Evolutionary conservation across 202 grass and related monocot genomes (phyloP).

Genomic region (Eragrostis tef): DNA sequence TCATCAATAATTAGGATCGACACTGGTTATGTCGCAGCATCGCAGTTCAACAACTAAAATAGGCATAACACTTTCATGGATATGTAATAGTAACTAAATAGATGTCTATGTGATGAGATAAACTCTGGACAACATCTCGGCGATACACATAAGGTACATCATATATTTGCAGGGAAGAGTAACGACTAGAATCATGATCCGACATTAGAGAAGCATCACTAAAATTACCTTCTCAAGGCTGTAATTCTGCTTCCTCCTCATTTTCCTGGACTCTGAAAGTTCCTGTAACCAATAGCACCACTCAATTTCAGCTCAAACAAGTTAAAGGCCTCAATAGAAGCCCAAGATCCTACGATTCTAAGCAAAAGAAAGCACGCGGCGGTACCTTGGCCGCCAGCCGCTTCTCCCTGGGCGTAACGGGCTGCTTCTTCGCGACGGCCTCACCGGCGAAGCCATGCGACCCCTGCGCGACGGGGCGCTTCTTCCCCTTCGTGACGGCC

Average conservation of each 20-base stretch:
- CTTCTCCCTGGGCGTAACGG: conserved; percentile 59
- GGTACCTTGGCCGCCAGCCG: conserved; percentile 74
- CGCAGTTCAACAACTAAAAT: background rate
- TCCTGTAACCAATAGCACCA: conserved; percentile 49
- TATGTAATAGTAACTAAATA: background rate
- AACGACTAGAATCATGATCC: background rate
- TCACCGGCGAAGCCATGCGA: background rate
- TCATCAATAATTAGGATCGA: background rate
- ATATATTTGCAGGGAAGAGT: background rate
- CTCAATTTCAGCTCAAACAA: conserved; percentile 2
- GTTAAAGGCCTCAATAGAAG: too few relatives aligned
- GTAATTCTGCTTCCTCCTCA: conserved; percentile 80
- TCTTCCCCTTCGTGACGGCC: conserved; percentile 40
- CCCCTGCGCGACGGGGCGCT: background rate
- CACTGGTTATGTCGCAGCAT: background rate
- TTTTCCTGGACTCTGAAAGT: conserved; percentile 80
- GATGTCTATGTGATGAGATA: background rate
- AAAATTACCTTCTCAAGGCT: conserved; percentile 70
- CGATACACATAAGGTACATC: background rate
- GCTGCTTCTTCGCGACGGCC: conserved; percentile 42
- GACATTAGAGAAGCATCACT: background rate
- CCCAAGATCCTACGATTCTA: background rate
- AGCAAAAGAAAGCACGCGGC: background rate
- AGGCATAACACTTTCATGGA: background rate
- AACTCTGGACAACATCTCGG: background rate